phyloP scores from a whole-genome alignment of 2,329 filamentous ascomycete species.

The Metarhizium guizhouense region DNA sequence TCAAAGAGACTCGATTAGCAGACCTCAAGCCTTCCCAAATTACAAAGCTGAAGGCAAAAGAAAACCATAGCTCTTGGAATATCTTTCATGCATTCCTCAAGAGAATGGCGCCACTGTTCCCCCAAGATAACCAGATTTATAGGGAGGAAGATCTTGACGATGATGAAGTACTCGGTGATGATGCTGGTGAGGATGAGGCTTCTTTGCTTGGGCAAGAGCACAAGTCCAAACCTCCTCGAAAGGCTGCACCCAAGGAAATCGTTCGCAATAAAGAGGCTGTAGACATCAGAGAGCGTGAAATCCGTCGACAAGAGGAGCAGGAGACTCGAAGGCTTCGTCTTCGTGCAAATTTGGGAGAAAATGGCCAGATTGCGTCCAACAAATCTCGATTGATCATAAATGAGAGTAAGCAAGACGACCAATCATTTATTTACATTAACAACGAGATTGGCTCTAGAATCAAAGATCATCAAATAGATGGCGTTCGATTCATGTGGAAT shows the following conservation, averaged over 20 bases:
- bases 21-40: conserved; percentile 8
- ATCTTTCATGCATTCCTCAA: conserved; percentile 20
- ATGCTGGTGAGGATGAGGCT: conserved; percentile 9
- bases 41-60: conserved; percentile 9
- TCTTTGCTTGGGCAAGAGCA: not conserved
- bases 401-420: conserved; percentile 49
- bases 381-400: conserved; percentile 55
- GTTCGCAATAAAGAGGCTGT: conserved; percentile 30
- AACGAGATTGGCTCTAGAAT: conserved; percentile 54
- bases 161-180: conserved; percentile 10
- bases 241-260: conserved; percentile 19
- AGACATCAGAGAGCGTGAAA: conserved; percentile 46
- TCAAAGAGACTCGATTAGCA: conserved; percentile 10
- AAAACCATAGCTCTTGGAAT: conserved; percentile 13
- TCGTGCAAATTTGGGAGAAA: conserved; percentile 34
- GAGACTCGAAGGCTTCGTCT: conserved; percentile 41
- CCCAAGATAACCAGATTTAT: conserved; percentile 24
- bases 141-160: conserved; percentile 12
- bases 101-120: conserved; percentile 17
- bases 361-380: conserved; percentile 33
- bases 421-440: conserved; percentile 57
- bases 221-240: conserved; percentile 12
- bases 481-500: conserved; percentile 84
- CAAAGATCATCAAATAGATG: conserved; percentile 72
- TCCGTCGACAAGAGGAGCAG: conserved; percentile 43